phyloP scores from a whole-genome alignment of 345 rosid genomes.

The Balakata baccata region DNA sequence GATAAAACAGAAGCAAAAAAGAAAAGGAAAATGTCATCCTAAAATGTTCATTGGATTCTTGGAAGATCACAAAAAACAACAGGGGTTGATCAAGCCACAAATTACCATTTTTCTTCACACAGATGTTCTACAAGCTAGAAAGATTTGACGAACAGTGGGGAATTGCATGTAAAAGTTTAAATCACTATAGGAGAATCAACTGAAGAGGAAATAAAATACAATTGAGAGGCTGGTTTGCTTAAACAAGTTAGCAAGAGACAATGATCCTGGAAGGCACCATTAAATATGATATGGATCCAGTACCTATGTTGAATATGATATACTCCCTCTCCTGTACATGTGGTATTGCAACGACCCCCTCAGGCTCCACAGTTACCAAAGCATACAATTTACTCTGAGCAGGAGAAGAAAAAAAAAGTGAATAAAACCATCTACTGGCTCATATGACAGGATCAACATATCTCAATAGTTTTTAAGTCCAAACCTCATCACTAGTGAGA shows the following conservation, averaged over 20 bases:
- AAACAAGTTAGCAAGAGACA: background rate
- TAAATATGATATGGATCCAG: background rate
- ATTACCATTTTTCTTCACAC: background rate
- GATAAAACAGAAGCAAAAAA: background rate
- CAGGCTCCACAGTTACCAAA: conserved; percentile 71
- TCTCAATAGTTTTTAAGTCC: conserved; percentile 4
- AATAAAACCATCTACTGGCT: background rate
- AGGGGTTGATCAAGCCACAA: background rate
- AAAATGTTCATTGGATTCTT: background rate
- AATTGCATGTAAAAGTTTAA: background rate
- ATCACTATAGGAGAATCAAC: background rate
- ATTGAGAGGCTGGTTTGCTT: background rate
- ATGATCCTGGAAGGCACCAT: no score
- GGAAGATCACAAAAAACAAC: background rate
- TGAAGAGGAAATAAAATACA: background rate
- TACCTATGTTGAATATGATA: conserved; percentile 74
- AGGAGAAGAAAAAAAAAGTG: background rate
- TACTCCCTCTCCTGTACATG: conserved; percentile 46
- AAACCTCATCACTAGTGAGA: conserved; percentile 45
- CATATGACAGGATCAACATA: background rate
- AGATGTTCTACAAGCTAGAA: background rate
- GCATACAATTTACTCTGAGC: conserved; percentile 52
- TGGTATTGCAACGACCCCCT: conserved; percentile 73
- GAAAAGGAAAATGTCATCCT: background rate
- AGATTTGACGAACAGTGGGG: background rate